phyloP scores from a whole-genome alignment of 108 stramenopile species.

The Mayamaea pseudoterrestris region DNA sequence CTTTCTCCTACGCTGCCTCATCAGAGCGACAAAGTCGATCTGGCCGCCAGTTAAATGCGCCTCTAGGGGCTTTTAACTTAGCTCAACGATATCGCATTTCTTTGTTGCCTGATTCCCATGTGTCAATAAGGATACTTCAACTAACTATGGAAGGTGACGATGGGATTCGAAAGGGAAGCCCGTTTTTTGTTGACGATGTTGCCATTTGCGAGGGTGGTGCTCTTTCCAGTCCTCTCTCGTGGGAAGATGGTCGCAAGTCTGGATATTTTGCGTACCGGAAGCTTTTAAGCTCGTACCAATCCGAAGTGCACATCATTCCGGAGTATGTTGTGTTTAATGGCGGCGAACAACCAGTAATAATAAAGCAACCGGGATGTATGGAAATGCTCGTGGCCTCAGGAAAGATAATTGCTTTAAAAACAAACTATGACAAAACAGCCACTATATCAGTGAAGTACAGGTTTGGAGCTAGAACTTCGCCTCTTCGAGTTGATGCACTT shows the following conservation, averaged over 20 bases:
- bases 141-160: constrained; percentile 67
- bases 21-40: constrained; percentile 1
- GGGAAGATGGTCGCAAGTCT: constrained; percentile 46
- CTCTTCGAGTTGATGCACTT: constrained; percentile 48
- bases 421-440: constrained; percentile 13
- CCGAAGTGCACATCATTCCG: constrained; percentile 69
- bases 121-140: constrained; percentile 39
- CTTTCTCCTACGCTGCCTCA: background rate
- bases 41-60: constrained; percentile 7
- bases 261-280: constrained; percentile 68
- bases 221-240: constrained; percentile 50
- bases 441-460: constrained; percentile 17
- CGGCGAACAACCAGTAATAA: constrained; percentile 22
- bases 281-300: constrained; percentile 46
- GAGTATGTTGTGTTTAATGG: constrained; percentile 81
- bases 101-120: constrained; percentile 45
- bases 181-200: constrained; percentile 59
- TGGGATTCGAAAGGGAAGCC: constrained; percentile 41
- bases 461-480: constrained; percentile 30
- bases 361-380: constrained; percentile 7
- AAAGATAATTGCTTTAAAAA: constrained; percentile 13
- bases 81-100: constrained; percentile 35
- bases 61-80: constrained; percentile 62
- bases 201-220: constrained; percentile 59
- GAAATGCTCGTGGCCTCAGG: constrained; percentile 7